Conservation (phyloP, 768 basidiomycete genomes). For the Tephrocybe sp. region DNA sequence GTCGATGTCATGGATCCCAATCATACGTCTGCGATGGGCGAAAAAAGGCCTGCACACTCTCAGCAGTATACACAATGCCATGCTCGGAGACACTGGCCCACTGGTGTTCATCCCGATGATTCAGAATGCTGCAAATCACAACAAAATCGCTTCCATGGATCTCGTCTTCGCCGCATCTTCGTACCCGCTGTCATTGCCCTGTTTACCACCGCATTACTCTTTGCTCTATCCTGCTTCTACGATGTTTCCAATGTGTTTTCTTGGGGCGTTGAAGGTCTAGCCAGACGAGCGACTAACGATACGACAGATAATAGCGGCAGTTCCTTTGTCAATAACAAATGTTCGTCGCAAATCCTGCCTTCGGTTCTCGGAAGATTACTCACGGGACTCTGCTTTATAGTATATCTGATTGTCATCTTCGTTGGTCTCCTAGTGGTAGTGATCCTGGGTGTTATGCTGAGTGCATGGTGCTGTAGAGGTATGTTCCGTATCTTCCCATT, state of each 20-base stretch:
- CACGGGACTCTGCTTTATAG: slow-evolving; percentile 26
- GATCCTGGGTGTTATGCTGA: slow-evolving; percentile 53
- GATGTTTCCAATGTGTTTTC: slow-evolving; percentile 20
- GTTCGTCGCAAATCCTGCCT: slow-evolving; percentile 25
- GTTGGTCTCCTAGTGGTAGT: slow-evolving; percentile 59
- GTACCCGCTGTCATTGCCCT: slow-evolving; percentile 30
- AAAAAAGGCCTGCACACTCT: neutral
- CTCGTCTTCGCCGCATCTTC: slow-evolving; percentile 25
- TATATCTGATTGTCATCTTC: slow-evolving; percentile 63
- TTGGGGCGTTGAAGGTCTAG: slow-evolving; percentile 23
- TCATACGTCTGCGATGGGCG: neutral
- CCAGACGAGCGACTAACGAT: slow-evolving; percentile 28
- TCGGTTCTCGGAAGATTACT: neutral
- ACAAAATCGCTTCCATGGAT: slow-evolving; percentile 3
- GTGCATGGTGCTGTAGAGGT: slow-evolving; percentile 67
- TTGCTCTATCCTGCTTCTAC: slow-evolving; percentile 29
- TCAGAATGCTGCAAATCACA: neutral
- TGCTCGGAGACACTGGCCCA: neutral
- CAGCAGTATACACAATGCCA: neutral
- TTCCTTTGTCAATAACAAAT: slow-evolving; percentile 38
- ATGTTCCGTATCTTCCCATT: slow-evolving; percentile 10
- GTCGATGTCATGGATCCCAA: neutral
- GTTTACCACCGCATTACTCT: slow-evolving; percentile 26
- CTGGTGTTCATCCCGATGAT: neutral
- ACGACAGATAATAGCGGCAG: slow-evolving; percentile 15